These are phyloP conservation scores for Arabidopsis suecica DNA, from an alignment of 345 rosid genomes.

Conservation along the genomic window DNA sequence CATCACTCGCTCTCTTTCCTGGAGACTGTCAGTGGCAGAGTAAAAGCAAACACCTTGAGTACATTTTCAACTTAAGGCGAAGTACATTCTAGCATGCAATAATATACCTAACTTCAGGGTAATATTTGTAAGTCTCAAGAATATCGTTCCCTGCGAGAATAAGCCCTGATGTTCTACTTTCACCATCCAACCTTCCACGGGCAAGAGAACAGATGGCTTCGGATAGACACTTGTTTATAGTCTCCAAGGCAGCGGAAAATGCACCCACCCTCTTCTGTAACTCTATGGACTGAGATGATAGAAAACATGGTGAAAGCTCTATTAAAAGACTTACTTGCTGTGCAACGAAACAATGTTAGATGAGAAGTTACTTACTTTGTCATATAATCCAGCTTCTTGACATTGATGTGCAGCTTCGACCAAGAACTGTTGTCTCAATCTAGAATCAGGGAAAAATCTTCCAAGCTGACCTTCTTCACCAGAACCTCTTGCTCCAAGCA, in stretches of 20 bases:
- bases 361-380: constrained; percentile 63
- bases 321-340: neutral
- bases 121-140: constrained; percentile 80
- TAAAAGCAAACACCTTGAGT: constrained; percentile 13
- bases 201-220: constrained; percentile 84
- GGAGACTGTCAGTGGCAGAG: constrained; percentile 54
- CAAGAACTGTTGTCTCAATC: constrained; percentile 78
- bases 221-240: constrained; percentile 88
- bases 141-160: constrained; percentile 89
- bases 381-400: constrained; percentile 90
- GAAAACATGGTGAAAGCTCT: constrained; percentile 25
- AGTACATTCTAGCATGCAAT: neutral
- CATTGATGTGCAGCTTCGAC: constrained; percentile 89
- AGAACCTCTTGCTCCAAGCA: constrained; percentile 85
- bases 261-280: constrained; percentile 94
- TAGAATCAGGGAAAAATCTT: constrained; percentile 68
- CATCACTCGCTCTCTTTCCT: constrained; percentile 77
- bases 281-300: constrained; percentile 71
- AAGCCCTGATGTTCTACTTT: constrained; percentile 86
- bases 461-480: constrained; percentile 95
- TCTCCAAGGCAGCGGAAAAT: constrained; percentile 85
- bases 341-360: neutral
- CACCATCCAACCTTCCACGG: constrained; percentile 92
- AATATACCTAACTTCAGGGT: constrained; percentile 80
- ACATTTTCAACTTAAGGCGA: constrained; percentile 20